Base-by-base conservation (phyloP, 129 eudicot genomes). In the Kitagawia praeruptora region DNA sequence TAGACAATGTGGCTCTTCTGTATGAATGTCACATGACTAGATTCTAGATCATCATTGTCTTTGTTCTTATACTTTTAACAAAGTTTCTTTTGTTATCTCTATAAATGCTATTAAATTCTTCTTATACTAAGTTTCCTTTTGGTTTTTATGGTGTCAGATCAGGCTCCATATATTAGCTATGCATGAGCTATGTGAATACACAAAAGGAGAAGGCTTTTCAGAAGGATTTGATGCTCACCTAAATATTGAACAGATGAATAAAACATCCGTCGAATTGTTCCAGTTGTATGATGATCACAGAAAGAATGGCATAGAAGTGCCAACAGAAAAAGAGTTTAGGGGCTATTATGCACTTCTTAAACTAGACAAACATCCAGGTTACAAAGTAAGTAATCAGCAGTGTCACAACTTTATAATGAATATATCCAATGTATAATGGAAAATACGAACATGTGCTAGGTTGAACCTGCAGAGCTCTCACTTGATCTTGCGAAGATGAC, bases 191-290 rank as follows among this genome's bases (percentile, higher is more conserved):
- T 95, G 99, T 48, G 90, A 95, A 85, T 92, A 89, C 80, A 87
- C 91, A 21, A 95, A 88, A 83, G 99, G 99, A 87, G 97, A 95
- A 81, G 99, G 99, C 44, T 95, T 95, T 87, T 89, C 97, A 40
- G 99, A 92, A 85, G 99, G 99, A 76, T 95, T 95, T 82, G 96
- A 95, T 90, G 99, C 99, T 8, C 99, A 95, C 82, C 99, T 95
- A 51, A 92, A 95, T 85, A 95, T 95, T 77, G 99, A 95, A 80
- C 97, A 95, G 87, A 95, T 95, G 99, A 92, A 95, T 82, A 95
- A 95, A 87, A 89, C 99, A 74, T 95, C 97, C 25, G 99, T 95
- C 47, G 99, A 95, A 80, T 83, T 95, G 75, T 95, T 95, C 76
- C 99, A 95, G 42, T 70, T 95, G 81, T 95, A 95, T 69, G 99